These are phyloP conservation scores for Kitagawia praeruptora DNA, from an alignment of 129 eudicot genomes.

Conservation along the genomic window DNA sequence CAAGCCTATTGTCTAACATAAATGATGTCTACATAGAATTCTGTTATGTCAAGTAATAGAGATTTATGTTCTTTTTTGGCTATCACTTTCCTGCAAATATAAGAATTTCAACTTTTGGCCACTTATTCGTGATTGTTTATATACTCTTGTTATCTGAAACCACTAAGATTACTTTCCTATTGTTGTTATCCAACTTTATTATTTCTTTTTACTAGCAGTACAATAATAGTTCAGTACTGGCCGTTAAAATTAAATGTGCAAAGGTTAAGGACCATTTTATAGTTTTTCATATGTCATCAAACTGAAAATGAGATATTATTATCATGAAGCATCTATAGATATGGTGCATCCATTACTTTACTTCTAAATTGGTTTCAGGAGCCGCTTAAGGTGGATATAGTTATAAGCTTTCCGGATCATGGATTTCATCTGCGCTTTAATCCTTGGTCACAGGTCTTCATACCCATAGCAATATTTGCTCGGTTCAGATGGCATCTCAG, in stretches of 20 bases:
- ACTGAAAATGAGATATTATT: not conserved
- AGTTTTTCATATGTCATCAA: not conserved
- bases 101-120: not conserved
- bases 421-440: conserved; percentile 81
- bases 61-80: not conserved
- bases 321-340: not conserved
- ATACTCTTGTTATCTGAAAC: not conserved
- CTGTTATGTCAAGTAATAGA: not conserved
- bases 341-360: not conserved
- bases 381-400: conserved; percentile 80
- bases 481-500: not conserved
- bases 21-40: not conserved
- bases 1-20: not conserved
- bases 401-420: conserved; percentile 90
- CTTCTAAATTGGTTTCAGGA: conserved; percentile 43
- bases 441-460: conserved; percentile 77
- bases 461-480: not conserved
- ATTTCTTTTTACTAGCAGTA: not conserved
- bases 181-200: not conserved
- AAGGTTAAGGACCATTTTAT: not conserved
- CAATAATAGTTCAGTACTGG: not conserved
- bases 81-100: not conserved
- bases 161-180: not conserved
- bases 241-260: not conserved
- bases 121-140: not conserved